A percentile compares a stretch with the other conserved stretches of the same genome.
Conservation (phyloP, 306 rosid species). For the Astragalus membranaceus region DNA sequence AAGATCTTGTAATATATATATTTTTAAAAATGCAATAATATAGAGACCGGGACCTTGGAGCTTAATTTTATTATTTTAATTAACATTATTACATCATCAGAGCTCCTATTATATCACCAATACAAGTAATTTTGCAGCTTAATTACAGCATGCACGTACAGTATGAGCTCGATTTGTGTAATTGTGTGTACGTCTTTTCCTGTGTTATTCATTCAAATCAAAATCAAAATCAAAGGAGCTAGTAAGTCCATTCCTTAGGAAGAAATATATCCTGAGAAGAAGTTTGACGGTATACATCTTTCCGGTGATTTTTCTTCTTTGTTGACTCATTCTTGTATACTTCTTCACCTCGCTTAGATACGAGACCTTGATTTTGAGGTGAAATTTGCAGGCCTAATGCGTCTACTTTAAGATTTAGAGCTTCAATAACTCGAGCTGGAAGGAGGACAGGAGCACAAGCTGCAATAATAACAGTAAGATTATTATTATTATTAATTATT, state of each 20-base stretch:
- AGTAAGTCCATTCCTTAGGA: constrained; percentile 86
- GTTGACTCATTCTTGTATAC: background rate
- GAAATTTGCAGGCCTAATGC: constrained; percentile 52
- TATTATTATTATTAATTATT: no score
- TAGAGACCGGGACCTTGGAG: no score
- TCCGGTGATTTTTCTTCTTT: constrained; percentile 22
- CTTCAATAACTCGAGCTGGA: constrained; percentile 62
- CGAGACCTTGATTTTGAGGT: constrained; percentile 39
- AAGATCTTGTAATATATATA: no score
- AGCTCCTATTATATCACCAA: no score
- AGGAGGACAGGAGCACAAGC: constrained; percentile 67
- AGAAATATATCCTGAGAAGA: constrained; percentile 47
- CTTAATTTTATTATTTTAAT: no score
- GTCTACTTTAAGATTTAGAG: constrained; percentile 67
- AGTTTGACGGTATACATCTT: constrained; percentile 20
- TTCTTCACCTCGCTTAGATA: constrained; percentile 9
- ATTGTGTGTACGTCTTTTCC: background rate
- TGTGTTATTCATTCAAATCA: background rate
- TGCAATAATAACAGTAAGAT: constrained; percentile 1
- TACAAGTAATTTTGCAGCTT: no score
- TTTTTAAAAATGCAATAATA: no score
- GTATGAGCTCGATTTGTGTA: no score
- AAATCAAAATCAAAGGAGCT: background rate
- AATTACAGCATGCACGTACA: no score
- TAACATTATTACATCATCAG: no score